These are phyloP conservation scores for Cryphonectria naterciae DNA, from an alignment of 2,329 filamentous ascomycete species.

Conservation along the genomic window DNA sequence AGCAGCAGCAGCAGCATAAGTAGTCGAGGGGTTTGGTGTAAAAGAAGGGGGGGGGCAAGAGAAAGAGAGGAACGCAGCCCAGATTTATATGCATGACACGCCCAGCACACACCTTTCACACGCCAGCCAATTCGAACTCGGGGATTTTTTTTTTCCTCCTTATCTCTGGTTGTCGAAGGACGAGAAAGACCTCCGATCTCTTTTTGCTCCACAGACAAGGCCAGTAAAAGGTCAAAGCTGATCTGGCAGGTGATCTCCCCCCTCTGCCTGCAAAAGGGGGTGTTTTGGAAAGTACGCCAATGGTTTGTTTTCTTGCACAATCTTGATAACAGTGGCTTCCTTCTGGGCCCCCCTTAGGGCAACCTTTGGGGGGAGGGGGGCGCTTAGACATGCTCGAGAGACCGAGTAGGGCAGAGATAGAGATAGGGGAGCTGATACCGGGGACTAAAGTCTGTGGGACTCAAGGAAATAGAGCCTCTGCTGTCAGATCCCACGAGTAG, in stretches of 20 bases:
- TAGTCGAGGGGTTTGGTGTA: neutral
- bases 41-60: neutral
- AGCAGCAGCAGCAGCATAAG: neutral
- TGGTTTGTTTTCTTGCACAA: constrained; percentile 5
- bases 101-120: too few species aligned
- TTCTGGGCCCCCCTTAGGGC: neutral
- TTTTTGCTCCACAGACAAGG: constrained; percentile 4
- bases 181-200: neutral
- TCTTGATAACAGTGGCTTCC: constrained; percentile 11
- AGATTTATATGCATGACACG: constrained; percentile 12
- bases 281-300: neutral
- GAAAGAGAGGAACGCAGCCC: neutral
- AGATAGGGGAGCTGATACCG: constrained; percentile 10
- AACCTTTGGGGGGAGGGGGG: neutral
- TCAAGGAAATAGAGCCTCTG: neutral
- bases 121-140: neutral
- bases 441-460: neutral
- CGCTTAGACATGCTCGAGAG: neutral
- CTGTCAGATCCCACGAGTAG: neutral
- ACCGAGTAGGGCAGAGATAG: neutral
- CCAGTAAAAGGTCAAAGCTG: constrained; percentile 5
- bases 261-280: neutral
- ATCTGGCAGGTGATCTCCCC: constrained; percentile 16
- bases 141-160: neutral
- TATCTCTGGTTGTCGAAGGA: constrained; percentile 13